Conservation (phyloP, 169 alveolate species). For the Neospora caninum region DNA sequence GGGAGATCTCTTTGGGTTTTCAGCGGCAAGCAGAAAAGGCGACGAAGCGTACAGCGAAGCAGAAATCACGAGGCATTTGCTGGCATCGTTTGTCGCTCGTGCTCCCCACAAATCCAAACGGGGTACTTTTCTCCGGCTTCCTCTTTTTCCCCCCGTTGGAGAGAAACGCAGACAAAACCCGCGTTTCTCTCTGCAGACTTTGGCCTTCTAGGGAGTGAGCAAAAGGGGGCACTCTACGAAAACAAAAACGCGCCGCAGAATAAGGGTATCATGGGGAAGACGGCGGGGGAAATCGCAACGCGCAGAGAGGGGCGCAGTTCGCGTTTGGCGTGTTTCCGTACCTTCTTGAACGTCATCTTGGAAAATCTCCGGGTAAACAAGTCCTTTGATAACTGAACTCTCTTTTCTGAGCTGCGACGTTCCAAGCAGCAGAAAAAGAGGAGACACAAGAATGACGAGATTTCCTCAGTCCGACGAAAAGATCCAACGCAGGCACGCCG, state of each 20-base stretch:
- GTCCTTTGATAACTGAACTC: neutral
- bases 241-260: neutral
- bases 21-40: too few relatives aligned
- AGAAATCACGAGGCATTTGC: neutral
- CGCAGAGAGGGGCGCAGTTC: neutral
- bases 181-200: neutral
- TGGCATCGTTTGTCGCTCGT: neutral
- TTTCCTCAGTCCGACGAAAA: neutral
- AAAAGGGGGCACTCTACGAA: neutral
- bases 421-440: neutral
- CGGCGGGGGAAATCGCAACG: neutral
- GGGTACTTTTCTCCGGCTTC: neutral
- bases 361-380: neutral
- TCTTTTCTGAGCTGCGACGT: neutral
- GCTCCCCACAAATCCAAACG: neutral
- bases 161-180: neutral
- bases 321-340: neutral
- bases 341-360: conserved; percentile 11
- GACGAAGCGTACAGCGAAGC: too few relatives aligned
- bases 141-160: neutral
- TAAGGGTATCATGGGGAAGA: neutral
- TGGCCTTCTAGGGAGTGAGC: neutral
- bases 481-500: neutral
- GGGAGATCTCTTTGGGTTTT: too few relatives aligned
- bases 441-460: neutral